Conservation (phyloP, 768 basidiomycete species). For the Boletus vermiculosoides region DNA sequence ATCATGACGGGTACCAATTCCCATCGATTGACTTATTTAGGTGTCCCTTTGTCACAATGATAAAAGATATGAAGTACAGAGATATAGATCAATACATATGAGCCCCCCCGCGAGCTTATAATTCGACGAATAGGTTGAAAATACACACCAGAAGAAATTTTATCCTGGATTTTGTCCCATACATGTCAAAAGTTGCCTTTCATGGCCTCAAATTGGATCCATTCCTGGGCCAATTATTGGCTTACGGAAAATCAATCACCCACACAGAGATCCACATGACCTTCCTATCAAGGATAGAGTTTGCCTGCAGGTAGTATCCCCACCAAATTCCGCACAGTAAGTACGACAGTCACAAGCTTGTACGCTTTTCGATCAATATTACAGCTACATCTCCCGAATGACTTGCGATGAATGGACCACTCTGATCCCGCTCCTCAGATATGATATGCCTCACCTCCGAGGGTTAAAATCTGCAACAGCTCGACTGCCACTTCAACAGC, state of each 20-base stretch:
- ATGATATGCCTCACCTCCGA: too few species aligned
- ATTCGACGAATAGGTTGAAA: not conserved
- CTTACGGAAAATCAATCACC: not conserved
- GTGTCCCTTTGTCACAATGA: constrained; percentile 22
- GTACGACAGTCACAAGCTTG: not conserved
- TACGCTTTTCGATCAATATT: not conserved
- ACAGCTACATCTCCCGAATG: not conserved
- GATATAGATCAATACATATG: not conserved
- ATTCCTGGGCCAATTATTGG: too few species aligned
- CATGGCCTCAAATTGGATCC: not conserved
- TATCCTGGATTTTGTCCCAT: not conserved
- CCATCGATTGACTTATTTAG: constrained; percentile 12
- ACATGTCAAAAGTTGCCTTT: not conserved
- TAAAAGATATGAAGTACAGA: not conserved
- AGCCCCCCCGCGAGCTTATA: too few species aligned
- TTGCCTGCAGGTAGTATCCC: not conserved
- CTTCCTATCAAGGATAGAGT: not conserved
- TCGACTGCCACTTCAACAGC: not conserved
- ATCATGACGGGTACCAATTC: not conserved
- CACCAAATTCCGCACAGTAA: not conserved
- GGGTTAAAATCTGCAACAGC: too few species aligned
- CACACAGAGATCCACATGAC: not conserved
- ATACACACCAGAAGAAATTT: not conserved
- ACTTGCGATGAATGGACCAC: not conserved
- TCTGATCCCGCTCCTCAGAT: not conserved